These are phyloP conservation scores for Dactylonectria macrodidyma DNA, from an alignment of 2,329 filamentous ascomycete genomes.

Conservation along the genomic window DNA sequence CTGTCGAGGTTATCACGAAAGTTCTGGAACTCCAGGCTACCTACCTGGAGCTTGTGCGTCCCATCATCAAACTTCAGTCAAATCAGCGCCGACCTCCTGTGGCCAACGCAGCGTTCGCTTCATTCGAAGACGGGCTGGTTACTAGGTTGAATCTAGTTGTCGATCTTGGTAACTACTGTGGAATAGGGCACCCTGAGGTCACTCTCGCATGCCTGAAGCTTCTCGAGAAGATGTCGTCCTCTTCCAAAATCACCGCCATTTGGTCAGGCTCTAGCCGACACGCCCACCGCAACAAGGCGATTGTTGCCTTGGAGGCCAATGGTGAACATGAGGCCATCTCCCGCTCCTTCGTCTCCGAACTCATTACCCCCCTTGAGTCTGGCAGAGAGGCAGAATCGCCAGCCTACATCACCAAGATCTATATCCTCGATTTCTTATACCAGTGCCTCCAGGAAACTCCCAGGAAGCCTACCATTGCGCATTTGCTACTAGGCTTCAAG, in stretches of 20 bases:
- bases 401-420: constrained; percentile 85
- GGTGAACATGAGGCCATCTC: constrained; percentile 86
- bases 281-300: constrained; percentile 83
- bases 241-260: constrained; percentile 82
- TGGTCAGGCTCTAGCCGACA: constrained; percentile 74
- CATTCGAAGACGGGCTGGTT: constrained; percentile 92
- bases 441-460: constrained; percentile 83
- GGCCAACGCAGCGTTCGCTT: constrained; percentile 80
- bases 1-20: constrained; percentile 87
- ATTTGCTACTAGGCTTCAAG: constrained; percentile 89
- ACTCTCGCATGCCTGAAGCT: constrained; percentile 86
- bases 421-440: constrained; percentile 88
- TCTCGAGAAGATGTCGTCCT: constrained; percentile 88
- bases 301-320: constrained; percentile 88
- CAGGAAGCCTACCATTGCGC: constrained; percentile 87
- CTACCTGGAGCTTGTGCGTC: constrained; percentile 90
- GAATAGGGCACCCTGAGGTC: constrained; percentile 85
- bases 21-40: constrained; percentile 91
- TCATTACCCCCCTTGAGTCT: constrained; percentile 80
- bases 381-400: constrained; percentile 78
- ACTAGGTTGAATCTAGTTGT: constrained; percentile 85
- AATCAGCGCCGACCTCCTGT: constrained; percentile 73
- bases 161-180: constrained; percentile 88
- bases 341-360: constrained; percentile 77
- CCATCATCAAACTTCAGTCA: constrained; percentile 78